These are phyloP conservation scores for Suillus placidus DNA, from an alignment of 768 basidiomycete species.

Conservation along the genomic window DNA sequence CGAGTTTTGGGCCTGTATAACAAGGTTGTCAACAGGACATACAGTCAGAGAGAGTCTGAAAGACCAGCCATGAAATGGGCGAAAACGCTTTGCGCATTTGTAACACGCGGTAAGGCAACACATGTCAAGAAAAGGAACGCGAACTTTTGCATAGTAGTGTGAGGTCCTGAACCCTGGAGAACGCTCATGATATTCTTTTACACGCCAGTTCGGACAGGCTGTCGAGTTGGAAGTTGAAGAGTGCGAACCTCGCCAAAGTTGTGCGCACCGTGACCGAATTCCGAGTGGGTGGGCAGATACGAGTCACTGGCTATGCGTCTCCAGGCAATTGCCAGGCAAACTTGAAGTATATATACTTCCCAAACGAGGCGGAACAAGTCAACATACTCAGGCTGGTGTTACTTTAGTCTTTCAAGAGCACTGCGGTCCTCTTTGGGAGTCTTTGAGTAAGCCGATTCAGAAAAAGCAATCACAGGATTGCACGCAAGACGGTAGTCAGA, in stretches of 20 bases:
- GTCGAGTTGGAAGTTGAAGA: background rate
- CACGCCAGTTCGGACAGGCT: background rate
- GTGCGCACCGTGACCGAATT: background rate
- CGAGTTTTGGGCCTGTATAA: constrained; percentile 25
- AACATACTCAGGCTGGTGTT: no score
- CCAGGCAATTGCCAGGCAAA: no score
- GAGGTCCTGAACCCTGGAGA: background rate
- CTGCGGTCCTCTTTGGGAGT: background rate
- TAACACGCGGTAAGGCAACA: background rate
- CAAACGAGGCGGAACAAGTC: background rate
- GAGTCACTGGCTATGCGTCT: background rate
- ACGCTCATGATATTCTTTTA: background rate
- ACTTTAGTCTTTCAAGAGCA: background rate
- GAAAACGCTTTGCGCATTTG: constrained; percentile 12
- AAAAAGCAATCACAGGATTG: background rate
- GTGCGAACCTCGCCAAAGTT: background rate
- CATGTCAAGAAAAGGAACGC: background rate
- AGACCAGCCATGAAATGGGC: constrained; percentile 16
- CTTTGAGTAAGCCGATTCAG: background rate
- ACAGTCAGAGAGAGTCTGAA: background rate
- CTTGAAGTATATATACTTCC: background rate
- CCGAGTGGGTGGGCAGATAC: background rate
- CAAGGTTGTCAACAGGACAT: background rate
- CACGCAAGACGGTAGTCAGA: background rate
- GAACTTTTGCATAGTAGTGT: background rate